Evolutionary conservation across 2,329 filamentous ascomycete genomes (phyloP).

Genomic region (Apiospora saccharicola): DNA sequence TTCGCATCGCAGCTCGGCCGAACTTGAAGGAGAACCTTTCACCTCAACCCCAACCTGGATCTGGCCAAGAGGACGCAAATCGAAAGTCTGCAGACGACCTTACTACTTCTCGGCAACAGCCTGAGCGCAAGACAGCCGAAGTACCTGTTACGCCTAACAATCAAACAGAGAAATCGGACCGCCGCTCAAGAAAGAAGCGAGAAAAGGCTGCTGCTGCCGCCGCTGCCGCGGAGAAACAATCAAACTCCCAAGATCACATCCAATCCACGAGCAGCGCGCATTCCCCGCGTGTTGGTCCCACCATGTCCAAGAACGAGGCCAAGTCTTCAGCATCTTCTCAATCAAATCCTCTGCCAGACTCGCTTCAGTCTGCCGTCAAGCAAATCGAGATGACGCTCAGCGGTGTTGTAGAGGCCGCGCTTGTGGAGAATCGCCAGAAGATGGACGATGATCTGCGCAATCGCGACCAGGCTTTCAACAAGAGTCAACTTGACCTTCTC

Average conservation of each 20-base stretch:
- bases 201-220: slow-evolving; percentile 65
- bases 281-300: slow-evolving; percentile 43
- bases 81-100: slow-evolving; percentile 36
- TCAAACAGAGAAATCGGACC: slow-evolving; percentile 43
- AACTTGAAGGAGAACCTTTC: slow-evolving; percentile 37
- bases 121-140: slow-evolving; percentile 41
- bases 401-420: slow-evolving; percentile 60
- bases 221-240: slow-evolving; percentile 48
- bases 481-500: slow-evolving; percentile 61
- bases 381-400: slow-evolving; percentile 60
- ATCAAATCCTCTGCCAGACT: slow-evolving; percentile 46
- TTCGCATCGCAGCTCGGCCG: slow-evolving; percentile 36
- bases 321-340: slow-evolving; percentile 35
- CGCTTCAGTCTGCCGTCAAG: slow-evolving; percentile 61
- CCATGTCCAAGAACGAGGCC: slow-evolving; percentile 44
- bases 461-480: slow-evolving; percentile 60
- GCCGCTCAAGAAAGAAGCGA: slow-evolving; percentile 43
- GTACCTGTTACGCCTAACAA: slow-evolving; percentile 37
- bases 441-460: slow-evolving; percentile 69
- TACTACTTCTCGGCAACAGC: slow-evolving; percentile 12
- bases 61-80: slow-evolving; percentile 34
- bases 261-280: slow-evolving; percentile 49
- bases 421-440: slow-evolving; percentile 68
- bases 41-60: slow-evolving; percentile 33
- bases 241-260: slow-evolving; percentile 44